A percentile compares a stretch with the other conserved stretches of the same genome.
Evolutionary conservation across 2,329 filamentous ascomycete species (phyloP).

Genomic region (Sordariomycetes sp.): DNA sequence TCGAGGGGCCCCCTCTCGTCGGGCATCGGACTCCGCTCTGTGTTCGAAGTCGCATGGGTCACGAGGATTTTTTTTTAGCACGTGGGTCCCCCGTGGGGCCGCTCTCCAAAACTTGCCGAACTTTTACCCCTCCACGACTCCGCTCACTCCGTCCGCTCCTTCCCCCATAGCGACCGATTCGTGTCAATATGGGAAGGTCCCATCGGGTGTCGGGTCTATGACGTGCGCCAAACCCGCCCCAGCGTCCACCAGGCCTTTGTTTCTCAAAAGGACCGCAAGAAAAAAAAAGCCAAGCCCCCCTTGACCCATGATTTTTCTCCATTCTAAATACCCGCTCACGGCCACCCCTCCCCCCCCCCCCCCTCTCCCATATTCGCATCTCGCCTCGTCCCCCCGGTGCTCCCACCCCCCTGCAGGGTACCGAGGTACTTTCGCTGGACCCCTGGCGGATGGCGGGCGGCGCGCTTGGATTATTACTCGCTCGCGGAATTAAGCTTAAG

Average conservation of each 20-base stretch:
- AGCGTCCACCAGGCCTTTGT: neutral
- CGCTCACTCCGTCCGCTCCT: neutral
- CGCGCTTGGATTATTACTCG: neutral
- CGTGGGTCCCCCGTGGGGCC: neutral
- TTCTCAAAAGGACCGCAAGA: neutral
- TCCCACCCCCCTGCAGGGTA: neutral
- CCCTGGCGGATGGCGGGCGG: neutral
- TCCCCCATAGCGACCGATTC: neutral
- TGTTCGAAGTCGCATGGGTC: neutral
- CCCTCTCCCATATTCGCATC: neutral
- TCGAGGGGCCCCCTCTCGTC: neutral
- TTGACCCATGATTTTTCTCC: neutral
- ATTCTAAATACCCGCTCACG: neutral
- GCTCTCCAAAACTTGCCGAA: neutral
- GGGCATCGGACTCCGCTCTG: neutral
- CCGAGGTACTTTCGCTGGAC: neutral
- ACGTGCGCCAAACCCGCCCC: neutral
- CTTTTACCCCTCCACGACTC: neutral
- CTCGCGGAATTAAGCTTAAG: neutral
- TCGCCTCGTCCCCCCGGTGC: neutral
- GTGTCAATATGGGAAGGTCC: neutral
- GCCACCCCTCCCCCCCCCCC: neutral
- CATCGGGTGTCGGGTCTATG: neutral
- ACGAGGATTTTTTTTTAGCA: neutral
- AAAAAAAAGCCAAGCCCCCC: neutral